Conservation (phyloP, 768 basidiomycete species). For the button mushroom (Agaricus bisporus) region DNA sequence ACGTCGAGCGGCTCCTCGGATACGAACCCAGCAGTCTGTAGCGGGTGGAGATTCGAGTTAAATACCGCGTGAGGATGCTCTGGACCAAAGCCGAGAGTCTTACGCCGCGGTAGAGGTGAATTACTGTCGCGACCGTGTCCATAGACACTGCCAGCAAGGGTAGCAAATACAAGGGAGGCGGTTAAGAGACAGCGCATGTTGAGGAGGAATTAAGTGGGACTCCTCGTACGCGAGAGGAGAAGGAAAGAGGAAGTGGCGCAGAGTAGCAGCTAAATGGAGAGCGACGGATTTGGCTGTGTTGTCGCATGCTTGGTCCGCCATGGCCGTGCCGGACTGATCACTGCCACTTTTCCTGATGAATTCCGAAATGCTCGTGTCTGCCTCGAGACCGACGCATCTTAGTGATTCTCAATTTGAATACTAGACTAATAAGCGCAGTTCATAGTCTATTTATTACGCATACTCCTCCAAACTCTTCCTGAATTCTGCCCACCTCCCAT, state of each 20-base stretch:
- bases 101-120: constrained; percentile 52
- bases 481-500: constrained; percentile 14
- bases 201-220: background rate
- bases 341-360: too few relatives aligned
- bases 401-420: too few relatives aligned
- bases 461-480: constrained; percentile 10
- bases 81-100: constrained; percentile 90
- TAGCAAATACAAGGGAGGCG: constrained; percentile 54
- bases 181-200: constrained; percentile 62
- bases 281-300: constrained; percentile 7
- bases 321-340: background rate
- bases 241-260: background rate
- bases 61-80: constrained; percentile 68
- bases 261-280: background rate
- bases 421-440: too few relatives aligned
- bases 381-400: too few relatives aligned
- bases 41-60: constrained; percentile 40
- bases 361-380: too few relatives aligned
- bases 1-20: constrained; percentile 50
- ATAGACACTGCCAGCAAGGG: constrained; percentile 50
- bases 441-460: background rate
- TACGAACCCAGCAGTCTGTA: constrained; percentile 36
- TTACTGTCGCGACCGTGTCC: constrained; percentile 33
- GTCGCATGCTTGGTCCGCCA: background rate
- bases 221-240: background rate